Evolutionary conservation across 177 flowering plant species (phyloP).

Genomic region (Tripterygium wilfordii): DNA sequence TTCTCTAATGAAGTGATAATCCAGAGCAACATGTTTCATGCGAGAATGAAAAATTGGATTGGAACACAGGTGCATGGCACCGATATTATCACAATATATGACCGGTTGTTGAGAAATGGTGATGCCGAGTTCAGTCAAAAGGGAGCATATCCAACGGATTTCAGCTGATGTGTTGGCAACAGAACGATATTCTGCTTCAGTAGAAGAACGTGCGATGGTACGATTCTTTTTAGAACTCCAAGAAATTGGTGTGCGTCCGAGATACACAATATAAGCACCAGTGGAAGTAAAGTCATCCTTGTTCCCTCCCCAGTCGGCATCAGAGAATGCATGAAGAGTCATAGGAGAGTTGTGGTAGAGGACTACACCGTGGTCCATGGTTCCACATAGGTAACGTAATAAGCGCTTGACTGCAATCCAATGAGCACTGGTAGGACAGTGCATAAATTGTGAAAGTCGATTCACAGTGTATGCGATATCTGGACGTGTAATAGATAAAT

Average conservation of each 20-base stretch:
- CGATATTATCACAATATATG: no score
- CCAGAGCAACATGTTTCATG: no score
- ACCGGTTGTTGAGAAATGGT: no score
- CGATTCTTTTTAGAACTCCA: slow-evolving; percentile 10
- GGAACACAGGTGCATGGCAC: no score
- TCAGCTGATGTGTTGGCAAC: no score
- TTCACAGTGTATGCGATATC: slow-evolving; percentile 5
- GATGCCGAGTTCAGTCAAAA: no score
- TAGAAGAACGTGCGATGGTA: slow-evolving; percentile 4
- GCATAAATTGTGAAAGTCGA: slow-evolving; percentile 15
- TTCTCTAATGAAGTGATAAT: no score
- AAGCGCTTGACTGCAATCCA: slow-evolving; percentile 5
- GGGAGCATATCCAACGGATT: no score
- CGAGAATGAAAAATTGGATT: no score
- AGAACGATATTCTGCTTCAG: no score
- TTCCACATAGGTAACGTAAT: not conserved
- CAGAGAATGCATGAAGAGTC: slow-evolving; percentile 1
- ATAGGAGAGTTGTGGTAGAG: not conserved
- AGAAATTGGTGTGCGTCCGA: not conserved
- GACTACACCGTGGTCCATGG: not conserved
- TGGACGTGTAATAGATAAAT: slow-evolving; percentile 3
- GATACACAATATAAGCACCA: not conserved
- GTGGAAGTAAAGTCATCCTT: slow-evolving; percentile 4
- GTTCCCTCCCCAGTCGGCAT: slow-evolving; percentile 4
- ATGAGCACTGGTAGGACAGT: slow-evolving; percentile 2